Conservation (phyloP, 768 basidiomycete genomes). For the Serendipita vermifera region DNA sequence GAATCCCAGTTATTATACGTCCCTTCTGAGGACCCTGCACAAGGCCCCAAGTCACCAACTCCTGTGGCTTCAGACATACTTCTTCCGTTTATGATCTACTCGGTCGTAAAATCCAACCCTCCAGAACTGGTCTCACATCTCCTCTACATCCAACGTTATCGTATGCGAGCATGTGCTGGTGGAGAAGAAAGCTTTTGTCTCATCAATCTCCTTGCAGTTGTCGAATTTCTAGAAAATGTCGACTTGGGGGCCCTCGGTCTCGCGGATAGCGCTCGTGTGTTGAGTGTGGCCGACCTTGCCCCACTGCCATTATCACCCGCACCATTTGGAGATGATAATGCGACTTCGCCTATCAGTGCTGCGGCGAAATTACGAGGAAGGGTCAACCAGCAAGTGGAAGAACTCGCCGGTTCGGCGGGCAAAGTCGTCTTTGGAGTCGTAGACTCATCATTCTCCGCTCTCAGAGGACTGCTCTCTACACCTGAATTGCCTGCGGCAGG, state of each 20-base stretch:
- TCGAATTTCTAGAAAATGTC: constrained; percentile 91
- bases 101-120: constrained; percentile 89
- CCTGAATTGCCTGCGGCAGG: too few relatives aligned
- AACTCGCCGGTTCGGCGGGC: constrained; percentile 64
- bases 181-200: constrained; percentile 90
- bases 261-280: constrained; percentile 31
- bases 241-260: constrained; percentile 64
- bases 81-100: constrained; percentile 84
- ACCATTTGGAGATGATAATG: constrained; percentile 33
- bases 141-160: constrained; percentile 39
- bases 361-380: constrained; percentile 52
- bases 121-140: constrained; percentile 60
- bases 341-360: constrained; percentile 33
- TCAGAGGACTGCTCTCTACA: constrained; percentile 60
- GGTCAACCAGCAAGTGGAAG: constrained; percentile 69
- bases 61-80: constrained; percentile 79
- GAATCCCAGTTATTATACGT: not conserved
- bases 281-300: constrained; percentile 62
- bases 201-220: constrained; percentile 89
- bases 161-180: constrained; percentile 47
- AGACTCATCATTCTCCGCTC: constrained; percentile 78
- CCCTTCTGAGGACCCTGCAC: not conserved
- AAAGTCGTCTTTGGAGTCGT: constrained; percentile 61
- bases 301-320: constrained; percentile 61
- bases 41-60: constrained; percentile 17